phyloP scores from a whole-genome alignment of 495 filamentous ascomycete genomes.

The Tuber umbilicatum region DNA sequence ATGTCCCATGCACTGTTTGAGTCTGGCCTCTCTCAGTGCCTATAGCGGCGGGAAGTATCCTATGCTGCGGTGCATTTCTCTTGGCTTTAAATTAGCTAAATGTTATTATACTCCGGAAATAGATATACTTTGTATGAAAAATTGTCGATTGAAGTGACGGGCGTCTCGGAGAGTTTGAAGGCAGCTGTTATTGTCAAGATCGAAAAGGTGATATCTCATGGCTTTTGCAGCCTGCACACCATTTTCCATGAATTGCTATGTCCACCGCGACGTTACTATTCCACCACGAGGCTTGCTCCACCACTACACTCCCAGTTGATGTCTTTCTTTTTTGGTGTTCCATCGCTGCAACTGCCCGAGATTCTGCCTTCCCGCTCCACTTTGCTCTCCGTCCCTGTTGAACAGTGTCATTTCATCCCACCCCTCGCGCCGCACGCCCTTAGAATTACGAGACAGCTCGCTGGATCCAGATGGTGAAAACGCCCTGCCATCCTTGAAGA shows the following conservation, averaged over 20 bases:
- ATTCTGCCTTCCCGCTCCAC: constrained; percentile 27
- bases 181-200: neutral
- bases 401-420: constrained; percentile 37
- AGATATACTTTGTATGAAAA: neutral
- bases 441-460: constrained; percentile 28
- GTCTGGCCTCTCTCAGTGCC: neutral
- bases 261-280: constrained; percentile 1
- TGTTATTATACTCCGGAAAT: neutral
- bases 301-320: constrained; percentile 15
- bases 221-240: neutral
- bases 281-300: constrained; percentile 10
- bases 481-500: neutral
- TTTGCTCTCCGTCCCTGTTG: constrained; percentile 11
- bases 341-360: constrained; percentile 34
- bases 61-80: neutral
- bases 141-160: neutral
- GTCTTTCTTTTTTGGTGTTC: constrained; percentile 20
- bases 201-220: neutral
- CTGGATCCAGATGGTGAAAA: neutral
- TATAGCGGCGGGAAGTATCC: neutral
- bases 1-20: neutral
- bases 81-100: neutral
- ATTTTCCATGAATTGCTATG: constrained; percentile 10
- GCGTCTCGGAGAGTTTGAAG: neutral
- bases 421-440: constrained; percentile 18